Conservation (phyloP, 2,329 filamentous ascomycete genomes). For the Hymenoscyphus albidus region DNA sequence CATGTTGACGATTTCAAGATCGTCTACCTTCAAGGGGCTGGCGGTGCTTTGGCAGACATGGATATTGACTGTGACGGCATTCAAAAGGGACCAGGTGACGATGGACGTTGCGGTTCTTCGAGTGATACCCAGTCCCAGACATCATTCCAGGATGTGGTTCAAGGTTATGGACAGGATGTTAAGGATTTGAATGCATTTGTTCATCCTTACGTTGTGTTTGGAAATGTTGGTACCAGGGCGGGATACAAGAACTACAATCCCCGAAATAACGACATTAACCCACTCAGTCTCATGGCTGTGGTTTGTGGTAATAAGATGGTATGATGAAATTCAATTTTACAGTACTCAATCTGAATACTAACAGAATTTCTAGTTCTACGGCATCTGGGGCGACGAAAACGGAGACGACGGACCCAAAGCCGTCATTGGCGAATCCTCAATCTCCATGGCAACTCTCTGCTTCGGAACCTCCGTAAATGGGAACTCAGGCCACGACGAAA, state of each 20-base stretch:
- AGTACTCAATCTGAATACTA: not conserved
- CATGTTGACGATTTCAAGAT: constrained; percentile 38
- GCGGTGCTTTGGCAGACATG: constrained; percentile 48
- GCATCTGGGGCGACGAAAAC: constrained; percentile 60
- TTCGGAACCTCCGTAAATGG: constrained; percentile 52
- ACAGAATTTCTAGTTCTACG: constrained; percentile 44
- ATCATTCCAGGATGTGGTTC: constrained; percentile 42
- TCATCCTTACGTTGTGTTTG: constrained; percentile 52
- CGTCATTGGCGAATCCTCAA: constrained; percentile 53
- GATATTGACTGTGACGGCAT: constrained; percentile 57
- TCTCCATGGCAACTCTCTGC: constrained; percentile 55
- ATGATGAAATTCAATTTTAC: not conserved
- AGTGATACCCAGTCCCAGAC: constrained; percentile 45
- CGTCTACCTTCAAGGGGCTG: constrained; percentile 46
- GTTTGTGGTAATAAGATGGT: constrained; percentile 47
- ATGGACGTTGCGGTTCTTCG: constrained; percentile 44
- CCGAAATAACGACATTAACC: constrained; percentile 42
- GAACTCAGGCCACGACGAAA: constrained; percentile 50
- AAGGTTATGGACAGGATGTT: constrained; percentile 38
- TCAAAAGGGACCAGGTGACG: constrained; percentile 40
- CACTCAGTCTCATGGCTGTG: constrained; percentile 52
- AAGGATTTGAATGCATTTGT: constrained; percentile 48
- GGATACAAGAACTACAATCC: constrained; percentile 42
- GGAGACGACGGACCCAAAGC: constrained; percentile 47
- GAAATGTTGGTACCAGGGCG: constrained; percentile 41